Evolutionary conservation across 345 rosid species (phyloP).

Genomic region (Rhizophora apiculata): DNA sequence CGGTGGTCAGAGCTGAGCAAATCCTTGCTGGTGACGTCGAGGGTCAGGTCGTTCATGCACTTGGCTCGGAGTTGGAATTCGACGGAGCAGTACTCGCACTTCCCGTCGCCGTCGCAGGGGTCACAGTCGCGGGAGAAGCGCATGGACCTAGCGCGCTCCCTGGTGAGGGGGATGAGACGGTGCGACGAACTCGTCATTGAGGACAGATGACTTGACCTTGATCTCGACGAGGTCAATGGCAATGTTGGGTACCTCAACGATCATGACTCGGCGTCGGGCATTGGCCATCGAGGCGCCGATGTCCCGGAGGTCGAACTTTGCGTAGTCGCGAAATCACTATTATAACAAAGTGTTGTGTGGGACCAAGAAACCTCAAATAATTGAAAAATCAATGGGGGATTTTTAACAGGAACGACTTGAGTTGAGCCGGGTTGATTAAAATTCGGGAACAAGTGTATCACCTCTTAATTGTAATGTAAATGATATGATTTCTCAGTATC

Average conservation of each 20-base stretch:
- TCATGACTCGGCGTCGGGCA: constrained; percentile 20
- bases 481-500: too few species aligned
- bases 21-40: constrained; percentile 89
- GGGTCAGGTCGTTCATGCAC: constrained; percentile 76
- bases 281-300: too few species aligned
- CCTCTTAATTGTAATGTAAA: too few species aligned
- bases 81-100: constrained; percentile 94
- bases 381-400: too few species aligned
- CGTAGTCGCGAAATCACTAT: constrained; percentile 31
- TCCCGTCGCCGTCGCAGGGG: constrained; percentile 92
- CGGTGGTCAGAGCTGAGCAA: constrained; percentile 74
- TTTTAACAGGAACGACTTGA: too few species aligned
- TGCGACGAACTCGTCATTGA: constrained; percentile 95
- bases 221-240: constrained; percentile 96
- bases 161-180: constrained; percentile 80
- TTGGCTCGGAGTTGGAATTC: constrained; percentile 83
- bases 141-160: constrained; percentile 88
- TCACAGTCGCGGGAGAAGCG: constrained; percentile 94
- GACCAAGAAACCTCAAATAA: too few species aligned
- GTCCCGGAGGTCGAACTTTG: too few species aligned
- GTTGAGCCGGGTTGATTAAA: too few species aligned
- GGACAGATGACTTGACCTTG: constrained; percentile 83
- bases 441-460: too few species aligned
- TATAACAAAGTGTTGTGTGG: too few species aligned
- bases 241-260: constrained; percentile 89